Base-by-base conservation (phyloP, 495 filamentous ascomycete genomes). In the Talaromyces nanjingensis region DNA sequence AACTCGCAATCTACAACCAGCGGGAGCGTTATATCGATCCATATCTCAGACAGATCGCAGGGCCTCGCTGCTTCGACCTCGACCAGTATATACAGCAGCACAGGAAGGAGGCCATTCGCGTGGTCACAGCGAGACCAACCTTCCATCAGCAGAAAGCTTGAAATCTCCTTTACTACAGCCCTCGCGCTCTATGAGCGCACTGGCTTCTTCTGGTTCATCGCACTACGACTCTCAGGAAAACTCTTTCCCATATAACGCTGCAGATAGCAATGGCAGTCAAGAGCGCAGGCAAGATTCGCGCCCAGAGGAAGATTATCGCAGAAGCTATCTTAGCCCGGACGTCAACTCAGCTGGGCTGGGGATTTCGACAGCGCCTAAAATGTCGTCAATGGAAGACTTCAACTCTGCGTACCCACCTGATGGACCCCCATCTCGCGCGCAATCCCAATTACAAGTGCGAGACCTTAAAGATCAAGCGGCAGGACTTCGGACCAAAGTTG, bases 381-480 rank as follows among this genome's bases (percentile, higher is more conserved):
- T 69, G 62, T 27, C 72, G 65, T 74, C 54, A 24, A 68, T 71
- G 49, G 74, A 77, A 0, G 72, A 75, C 9, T 74, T 74, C 63
- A 75, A 75, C 47, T 71, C 72, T 8, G 71, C 68, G 27, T 76
- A 79, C 60, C 74, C 75, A 22, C 68, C 72, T 3, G 66, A 70
- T 39, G 73, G 73, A 24, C 76, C 75, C 2, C 75, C 74, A 25
- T 77, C 77, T 33, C 77, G 78, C 11, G 73, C 78, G 2, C 78
- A 81, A 60, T 79, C 77, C 11, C 84, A 86, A 34, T 78, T 83
- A 27, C 90, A 92, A 68, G 91, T 96, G 75, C 84, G 89, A 25
- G 90, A 91, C 70, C 79, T 98, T 16, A 89, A 90, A 60, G 89
- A 93, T 66, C 92, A 98, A 76, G 94, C 98, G 89, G 88, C 93